Evolutionary conservation across 768 basidiomycete species (phyloP).

Genomic region (Kwoniella dendrophila): DNA sequence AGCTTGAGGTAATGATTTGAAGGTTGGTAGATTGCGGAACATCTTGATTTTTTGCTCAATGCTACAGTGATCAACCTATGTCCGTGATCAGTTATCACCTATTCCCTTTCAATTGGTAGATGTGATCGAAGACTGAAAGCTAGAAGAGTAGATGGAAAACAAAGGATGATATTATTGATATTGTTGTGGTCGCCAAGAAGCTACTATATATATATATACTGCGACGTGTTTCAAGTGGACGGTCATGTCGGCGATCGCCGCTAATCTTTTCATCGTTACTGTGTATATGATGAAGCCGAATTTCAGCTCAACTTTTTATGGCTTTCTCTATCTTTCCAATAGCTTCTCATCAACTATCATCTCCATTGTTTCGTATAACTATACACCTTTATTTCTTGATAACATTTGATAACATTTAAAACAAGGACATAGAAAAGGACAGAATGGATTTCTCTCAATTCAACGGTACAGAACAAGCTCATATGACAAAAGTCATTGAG

Average conservation of each 20-base stretch:
- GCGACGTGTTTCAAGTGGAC: not conserved
- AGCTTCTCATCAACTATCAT: too few relatives aligned
- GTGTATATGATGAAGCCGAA: not conserved
- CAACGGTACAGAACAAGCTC: conserved; percentile 89
- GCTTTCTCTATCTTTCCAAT: too few relatives aligned
- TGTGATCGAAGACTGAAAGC: too few relatives aligned
- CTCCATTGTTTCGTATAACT: not conserved
- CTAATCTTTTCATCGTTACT: not conserved
- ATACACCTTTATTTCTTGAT: not conserved
- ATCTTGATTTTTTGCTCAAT: too few relatives aligned
- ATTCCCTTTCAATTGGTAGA: not conserved
- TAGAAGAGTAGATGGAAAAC: too few relatives aligned
- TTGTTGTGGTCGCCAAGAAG: not conserved
- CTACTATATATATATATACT: too few relatives aligned
- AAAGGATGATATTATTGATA: not conserved
- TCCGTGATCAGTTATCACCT: too few relatives aligned
- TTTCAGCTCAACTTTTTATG: too few relatives aligned
- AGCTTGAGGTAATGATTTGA: conserved; percentile 51
- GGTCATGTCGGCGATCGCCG: conserved; percentile 6
- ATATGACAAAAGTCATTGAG: conserved; percentile 80
- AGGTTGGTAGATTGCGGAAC: conserved; percentile 46
- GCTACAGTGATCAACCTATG: too few relatives aligned
- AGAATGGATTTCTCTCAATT: conserved; percentile 89
- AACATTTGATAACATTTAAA: not conserved
- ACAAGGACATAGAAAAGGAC: not conserved